A percentile compares a stretch with the other conserved stretches of the same genome.
Conservation (phyloP, 1,284 basidiomycete genomes). For the Golubevia pallescens region DNA sequence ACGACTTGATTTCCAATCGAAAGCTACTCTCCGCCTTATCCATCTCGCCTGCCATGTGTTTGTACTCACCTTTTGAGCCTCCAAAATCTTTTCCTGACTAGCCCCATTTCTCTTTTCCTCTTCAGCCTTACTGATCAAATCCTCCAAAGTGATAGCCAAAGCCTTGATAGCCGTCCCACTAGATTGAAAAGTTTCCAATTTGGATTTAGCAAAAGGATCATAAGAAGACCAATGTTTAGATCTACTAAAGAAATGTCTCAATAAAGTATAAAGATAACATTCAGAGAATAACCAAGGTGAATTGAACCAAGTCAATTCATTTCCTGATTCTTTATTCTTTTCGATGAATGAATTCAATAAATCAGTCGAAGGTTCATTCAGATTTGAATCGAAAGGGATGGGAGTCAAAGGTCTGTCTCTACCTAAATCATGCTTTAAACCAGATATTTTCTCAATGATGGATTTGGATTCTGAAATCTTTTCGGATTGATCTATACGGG, state of each 20-base stretch:
- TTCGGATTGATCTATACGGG: conserved; percentile 21
- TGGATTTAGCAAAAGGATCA: conserved; percentile 53
- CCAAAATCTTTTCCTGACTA: no score
- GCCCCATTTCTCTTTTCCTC: no score
- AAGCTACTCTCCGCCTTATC: no score
- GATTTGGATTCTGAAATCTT: conserved; percentile 51
- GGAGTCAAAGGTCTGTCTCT: conserved; percentile 41
- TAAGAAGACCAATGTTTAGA: conserved; percentile 51
- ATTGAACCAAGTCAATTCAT: conserved; percentile 48
- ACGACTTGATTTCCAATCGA: no score
- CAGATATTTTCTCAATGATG: conserved; percentile 52
- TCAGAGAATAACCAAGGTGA: conserved; percentile 58
- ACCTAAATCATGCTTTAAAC: conserved; percentile 56
- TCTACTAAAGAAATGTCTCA: conserved; percentile 44
- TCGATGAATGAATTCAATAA: conserved; percentile 13
- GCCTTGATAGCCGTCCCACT: conserved; percentile 41
- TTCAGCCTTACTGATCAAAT: no score
- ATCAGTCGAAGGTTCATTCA: conserved; percentile 17
- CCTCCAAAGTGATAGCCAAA: conserved; percentile 3
- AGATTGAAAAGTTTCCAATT: conserved; percentile 47
- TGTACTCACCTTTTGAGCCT: no score
- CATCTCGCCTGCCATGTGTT: no score
- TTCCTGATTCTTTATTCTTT: conserved; percentile 16
- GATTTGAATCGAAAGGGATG: conserved; percentile 8
- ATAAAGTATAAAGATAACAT: conserved; percentile 57